Conservation (phyloP, 768 basidiomycete species). For the Pisolithus microcarpus region DNA sequence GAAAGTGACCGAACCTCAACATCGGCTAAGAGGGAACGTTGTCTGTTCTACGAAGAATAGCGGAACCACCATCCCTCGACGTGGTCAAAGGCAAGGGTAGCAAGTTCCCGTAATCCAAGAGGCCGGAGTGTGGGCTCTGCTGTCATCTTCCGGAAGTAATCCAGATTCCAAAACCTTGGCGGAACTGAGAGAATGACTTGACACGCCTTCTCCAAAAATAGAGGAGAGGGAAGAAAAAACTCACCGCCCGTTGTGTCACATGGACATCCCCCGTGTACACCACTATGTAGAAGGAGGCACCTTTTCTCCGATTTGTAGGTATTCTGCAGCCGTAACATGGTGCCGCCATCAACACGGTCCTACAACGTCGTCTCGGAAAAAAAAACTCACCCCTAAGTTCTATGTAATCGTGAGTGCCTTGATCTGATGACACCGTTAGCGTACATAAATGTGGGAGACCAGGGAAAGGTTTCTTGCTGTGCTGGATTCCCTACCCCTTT, state of each 20-base stretch:
- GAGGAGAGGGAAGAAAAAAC: no score
- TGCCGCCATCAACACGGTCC: constrained; percentile 11
- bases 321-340: constrained; percentile 11
- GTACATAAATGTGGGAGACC: no score
- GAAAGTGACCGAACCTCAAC: constrained; percentile 15
- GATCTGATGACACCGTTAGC: no score
- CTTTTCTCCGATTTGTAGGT: no score
- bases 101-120: constrained; percentile 18
- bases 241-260: constrained; percentile 18
- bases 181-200: constrained; percentile 25
- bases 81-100: constrained; percentile 19
- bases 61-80: not conserved
- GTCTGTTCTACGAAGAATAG: constrained; percentile 21
- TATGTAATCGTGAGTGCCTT: no score
- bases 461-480: no score
- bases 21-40: constrained; percentile 13
- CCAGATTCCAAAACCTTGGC: constrained; percentile 8
- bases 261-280: no score
- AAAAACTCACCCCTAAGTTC: no score
- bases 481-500: no score
- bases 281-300: no score
- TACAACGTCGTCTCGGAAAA: not conserved
- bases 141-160: constrained; percentile 22
- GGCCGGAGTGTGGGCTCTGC: constrained; percentile 18
- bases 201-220: constrained; percentile 7